These are phyloP conservation scores for Phytophthora cryptogea DNA, from an alignment of 352 stramenopile species.

Conservation along the genomic window DNA sequence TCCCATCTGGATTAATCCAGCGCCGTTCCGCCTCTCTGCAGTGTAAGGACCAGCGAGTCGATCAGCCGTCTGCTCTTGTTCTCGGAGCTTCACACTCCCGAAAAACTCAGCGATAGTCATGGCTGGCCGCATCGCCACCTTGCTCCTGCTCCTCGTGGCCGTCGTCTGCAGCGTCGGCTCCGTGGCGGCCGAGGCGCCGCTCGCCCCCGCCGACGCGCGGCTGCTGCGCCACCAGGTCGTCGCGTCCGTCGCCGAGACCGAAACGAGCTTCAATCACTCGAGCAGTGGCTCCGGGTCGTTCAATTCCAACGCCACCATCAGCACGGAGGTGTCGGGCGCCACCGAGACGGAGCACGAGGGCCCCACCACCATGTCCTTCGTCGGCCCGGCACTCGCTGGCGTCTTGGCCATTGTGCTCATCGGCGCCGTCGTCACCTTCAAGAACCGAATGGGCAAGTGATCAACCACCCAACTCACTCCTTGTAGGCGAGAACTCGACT, in stretches of 20 bases:
- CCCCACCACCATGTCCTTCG: constrained; percentile 39
- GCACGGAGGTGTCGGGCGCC: constrained; percentile 12
- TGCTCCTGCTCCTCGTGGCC: constrained; percentile 28
- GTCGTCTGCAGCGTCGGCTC: constrained; percentile 20
- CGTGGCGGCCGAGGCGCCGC: constrained; percentile 12
- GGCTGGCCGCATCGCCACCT: constrained; percentile 4
- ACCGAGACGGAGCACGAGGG: constrained; percentile 16
- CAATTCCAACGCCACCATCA: constrained; percentile 7
- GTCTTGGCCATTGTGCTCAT: constrained; percentile 62
- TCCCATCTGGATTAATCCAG: constrained; percentile 27
- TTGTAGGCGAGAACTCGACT: constrained; percentile 3
- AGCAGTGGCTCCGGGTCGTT: constrained; percentile 4
- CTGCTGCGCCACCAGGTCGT: constrained; percentile 17
- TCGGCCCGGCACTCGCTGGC: constrained; percentile 46
- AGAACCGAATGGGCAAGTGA: constrained; percentile 41
- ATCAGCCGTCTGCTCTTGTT: constrained; percentile 9
- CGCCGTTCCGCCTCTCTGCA: constrained; percentile 21
- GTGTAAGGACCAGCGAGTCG: background rate
- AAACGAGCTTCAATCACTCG: constrained; percentile 6
- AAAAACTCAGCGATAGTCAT: constrained; percentile 17
- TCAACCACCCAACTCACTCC: background rate
- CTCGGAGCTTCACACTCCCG: constrained; percentile 11
- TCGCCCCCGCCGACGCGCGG: constrained; percentile 5
- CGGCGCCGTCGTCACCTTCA: constrained; percentile 59
- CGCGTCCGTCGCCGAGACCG: constrained; percentile 2